A percentile compares a stretch with the other conserved stretches of the same genome.
These are phyloP conservation scores for Diplosphaera chodatii DNA, from an alignment of 139 green algal species.

Conservation along the genomic window DNA sequence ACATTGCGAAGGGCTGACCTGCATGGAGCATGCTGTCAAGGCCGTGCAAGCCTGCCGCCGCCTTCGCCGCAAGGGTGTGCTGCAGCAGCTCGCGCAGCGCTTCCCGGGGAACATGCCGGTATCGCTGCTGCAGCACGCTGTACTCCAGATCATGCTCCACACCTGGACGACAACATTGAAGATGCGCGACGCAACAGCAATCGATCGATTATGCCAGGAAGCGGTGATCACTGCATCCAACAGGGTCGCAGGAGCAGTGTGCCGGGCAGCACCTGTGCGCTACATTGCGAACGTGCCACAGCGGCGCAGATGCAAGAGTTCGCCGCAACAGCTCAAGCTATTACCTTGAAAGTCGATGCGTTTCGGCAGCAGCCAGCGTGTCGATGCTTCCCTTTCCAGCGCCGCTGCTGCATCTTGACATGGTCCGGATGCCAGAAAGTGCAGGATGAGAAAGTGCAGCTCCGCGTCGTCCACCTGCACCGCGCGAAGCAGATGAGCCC, in stretches of 20 bases:
- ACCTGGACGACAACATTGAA: constrained; percentile 24
- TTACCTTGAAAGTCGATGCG: constrained; percentile 38
- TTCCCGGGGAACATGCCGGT: constrained; percentile 27
- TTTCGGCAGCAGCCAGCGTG: constrained; percentile 41
- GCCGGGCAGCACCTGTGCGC: no score
- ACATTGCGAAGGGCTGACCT: neutral
- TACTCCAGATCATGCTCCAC: constrained; percentile 11
- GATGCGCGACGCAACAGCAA: neutral
- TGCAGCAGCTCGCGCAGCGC: constrained; percentile 34
- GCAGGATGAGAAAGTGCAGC: constrained; percentile 41
- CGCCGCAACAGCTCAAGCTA: no score
- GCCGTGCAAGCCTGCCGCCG: constrained; percentile 9
- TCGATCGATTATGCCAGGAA: no score
- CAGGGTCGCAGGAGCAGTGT: no score
- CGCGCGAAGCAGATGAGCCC: no score
- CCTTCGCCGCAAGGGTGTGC: constrained; percentile 26
- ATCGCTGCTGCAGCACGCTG: constrained; percentile 14
- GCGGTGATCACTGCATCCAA: no score
- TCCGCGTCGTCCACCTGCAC: constrained; percentile 22
- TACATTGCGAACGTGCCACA: no score
- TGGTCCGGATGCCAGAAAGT: constrained; percentile 24
- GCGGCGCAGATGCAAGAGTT: no score
- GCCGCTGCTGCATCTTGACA: constrained; percentile 17
- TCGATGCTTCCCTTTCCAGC: constrained; percentile 33
- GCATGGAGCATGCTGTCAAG: constrained; percentile 28